Conservation (phyloP, 2,329 filamentous ascomycete genomes). For the Colletotrichum nymphaeae region DNA sequence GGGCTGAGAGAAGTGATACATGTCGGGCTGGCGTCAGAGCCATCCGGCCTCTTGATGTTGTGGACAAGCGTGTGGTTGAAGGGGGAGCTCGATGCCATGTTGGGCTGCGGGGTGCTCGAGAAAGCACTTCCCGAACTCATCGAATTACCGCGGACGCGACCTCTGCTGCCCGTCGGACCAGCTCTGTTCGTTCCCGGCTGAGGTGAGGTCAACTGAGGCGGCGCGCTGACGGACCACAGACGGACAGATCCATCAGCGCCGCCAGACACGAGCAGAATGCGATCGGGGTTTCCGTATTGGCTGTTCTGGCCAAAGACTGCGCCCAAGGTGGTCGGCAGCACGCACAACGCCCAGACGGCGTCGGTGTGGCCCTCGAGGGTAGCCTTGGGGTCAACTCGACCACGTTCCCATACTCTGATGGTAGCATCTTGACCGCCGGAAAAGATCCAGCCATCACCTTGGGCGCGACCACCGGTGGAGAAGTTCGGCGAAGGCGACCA, state of each 20-base stretch:
- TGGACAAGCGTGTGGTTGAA: conserved; percentile 92
- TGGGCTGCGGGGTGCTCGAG: conserved; percentile 89
- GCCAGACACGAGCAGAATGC: conserved; percentile 90
- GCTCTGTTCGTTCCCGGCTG: conserved; percentile 73
- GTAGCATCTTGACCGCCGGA: conserved; percentile 95
- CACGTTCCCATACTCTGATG: conserved; percentile 94
- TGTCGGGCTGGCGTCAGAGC: conserved; percentile 79
- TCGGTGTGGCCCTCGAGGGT: conserved; percentile 95
- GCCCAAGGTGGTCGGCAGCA: conserved; percentile 85
- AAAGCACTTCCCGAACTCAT: conserved; percentile 96
- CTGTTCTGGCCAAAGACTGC: conserved; percentile 82
- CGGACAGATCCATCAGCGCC: conserved; percentile 92
- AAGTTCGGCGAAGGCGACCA: conserved; percentile 91
- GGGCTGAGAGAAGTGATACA: conserved; percentile 91
- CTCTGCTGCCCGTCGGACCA: conserved; percentile 68
- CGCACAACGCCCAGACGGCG: conserved; percentile 94
- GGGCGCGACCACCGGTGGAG: conserved; percentile 85
- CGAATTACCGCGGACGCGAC: conserved; percentile 87
- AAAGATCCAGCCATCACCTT: conserved; percentile 98
- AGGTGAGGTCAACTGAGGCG: conserved; percentile 86
- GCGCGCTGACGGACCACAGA: conserved; percentile 93
- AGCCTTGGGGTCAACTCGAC: conserved; percentile 93
- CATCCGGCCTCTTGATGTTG: conserved; percentile 79
- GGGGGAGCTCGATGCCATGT: conserved; percentile 83
- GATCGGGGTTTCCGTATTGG: conserved; percentile 83